phyloP scores from a whole-genome alignment of 1,284 basidiomycete species.

The Neonothopanus nambi region DNA sequence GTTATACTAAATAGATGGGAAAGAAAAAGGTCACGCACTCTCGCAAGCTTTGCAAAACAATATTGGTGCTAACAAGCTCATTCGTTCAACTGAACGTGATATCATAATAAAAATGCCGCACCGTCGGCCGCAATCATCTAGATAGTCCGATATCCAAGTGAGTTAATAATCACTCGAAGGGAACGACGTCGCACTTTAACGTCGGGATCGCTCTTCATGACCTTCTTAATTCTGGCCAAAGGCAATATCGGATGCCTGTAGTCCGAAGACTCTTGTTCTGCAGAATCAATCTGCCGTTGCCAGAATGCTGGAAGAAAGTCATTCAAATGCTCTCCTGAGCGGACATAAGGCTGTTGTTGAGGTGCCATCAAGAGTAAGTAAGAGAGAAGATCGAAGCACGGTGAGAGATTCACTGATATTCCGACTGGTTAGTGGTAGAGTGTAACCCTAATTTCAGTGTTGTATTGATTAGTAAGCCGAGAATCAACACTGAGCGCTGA shows the following conservation, averaged over 20 bases:
- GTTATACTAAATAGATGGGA: constrained; percentile 10
- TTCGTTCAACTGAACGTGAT: too few species aligned
- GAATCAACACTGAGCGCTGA: too few species aligned
- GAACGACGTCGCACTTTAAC: constrained; percentile 69
- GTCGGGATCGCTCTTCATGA: constrained; percentile 97
- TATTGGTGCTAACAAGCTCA: constrained; percentile 67
- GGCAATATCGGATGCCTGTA: constrained; percentile 86
- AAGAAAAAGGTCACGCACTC: constrained; percentile 57
- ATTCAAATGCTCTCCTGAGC: constrained; percentile 73
- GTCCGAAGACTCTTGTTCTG: constrained; percentile 81
- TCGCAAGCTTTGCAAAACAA: constrained; percentile 96
- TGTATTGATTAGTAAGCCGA: too few species aligned
- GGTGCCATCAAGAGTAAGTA: not conserved
- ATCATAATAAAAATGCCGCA: constrained; percentile 32
- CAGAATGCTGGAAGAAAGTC: constrained; percentile 81
- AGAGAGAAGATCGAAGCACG: too few species aligned
- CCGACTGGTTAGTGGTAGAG: too few species aligned
- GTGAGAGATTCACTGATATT: too few species aligned
- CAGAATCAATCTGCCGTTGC: constrained; percentile 78
- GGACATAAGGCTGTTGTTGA: constrained; percentile 46
- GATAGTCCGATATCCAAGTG: constrained; percentile 3
- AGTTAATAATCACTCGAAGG: not conserved
- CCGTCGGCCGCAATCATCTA: constrained; percentile 96
- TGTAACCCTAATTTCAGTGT: too few species aligned
- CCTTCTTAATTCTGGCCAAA: constrained; percentile 92